phyloP scores from a whole-genome alignment of 148 eudicot genomes.

The Drosera capensis region DNA sequence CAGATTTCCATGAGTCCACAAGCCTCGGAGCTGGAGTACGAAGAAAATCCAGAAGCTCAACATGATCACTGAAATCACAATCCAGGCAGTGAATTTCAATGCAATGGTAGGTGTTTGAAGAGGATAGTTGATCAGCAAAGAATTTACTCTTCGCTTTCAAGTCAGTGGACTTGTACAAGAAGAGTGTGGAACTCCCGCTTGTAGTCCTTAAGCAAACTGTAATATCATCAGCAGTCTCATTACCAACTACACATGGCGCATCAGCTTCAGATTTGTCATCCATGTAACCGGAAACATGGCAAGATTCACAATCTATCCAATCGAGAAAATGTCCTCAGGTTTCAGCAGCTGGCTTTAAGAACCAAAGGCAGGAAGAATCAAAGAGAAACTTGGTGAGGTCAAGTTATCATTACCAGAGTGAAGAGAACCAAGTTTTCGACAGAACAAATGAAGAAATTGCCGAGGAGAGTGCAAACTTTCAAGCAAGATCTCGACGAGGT shows the following conservation, averaged over 20 bases:
- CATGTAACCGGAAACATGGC: conserved; percentile 20
- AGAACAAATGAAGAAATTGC: too few relatives aligned
- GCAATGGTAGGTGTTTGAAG: conserved; percentile 9
- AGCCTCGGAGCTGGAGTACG: conserved; percentile 27
- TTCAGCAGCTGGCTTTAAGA: not conserved
- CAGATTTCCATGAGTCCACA: conserved; percentile 46
- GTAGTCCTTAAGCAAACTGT: conserved; percentile 32
- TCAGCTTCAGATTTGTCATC: conserved; percentile 19
- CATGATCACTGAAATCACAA: conserved; percentile 25
- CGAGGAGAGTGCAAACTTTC: too few relatives aligned
- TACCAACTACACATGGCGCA: conserved; percentile 13
- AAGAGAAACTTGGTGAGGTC: too few relatives aligned
- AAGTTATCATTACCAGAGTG: too few relatives aligned
- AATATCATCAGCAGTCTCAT: conserved; percentile 22
- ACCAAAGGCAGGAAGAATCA: too few relatives aligned
- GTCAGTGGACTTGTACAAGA: conserved; percentile 22
- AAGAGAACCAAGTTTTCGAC: too few relatives aligned
- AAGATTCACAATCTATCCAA: conserved; percentile 5
- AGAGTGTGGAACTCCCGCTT: conserved; percentile 27
- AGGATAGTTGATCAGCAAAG: conserved; percentile 31
- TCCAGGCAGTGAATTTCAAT: conserved; percentile 46
- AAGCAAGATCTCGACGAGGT: too few relatives aligned
- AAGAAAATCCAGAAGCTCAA: conserved; percentile 35
- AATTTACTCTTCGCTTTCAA: conserved; percentile 41
- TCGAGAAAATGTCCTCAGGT: not conserved